These are phyloP conservation scores for Acanthamoeba culbertsoni DNA, from an alignment of 208 protist species.

Conservation along the genomic window DNA sequence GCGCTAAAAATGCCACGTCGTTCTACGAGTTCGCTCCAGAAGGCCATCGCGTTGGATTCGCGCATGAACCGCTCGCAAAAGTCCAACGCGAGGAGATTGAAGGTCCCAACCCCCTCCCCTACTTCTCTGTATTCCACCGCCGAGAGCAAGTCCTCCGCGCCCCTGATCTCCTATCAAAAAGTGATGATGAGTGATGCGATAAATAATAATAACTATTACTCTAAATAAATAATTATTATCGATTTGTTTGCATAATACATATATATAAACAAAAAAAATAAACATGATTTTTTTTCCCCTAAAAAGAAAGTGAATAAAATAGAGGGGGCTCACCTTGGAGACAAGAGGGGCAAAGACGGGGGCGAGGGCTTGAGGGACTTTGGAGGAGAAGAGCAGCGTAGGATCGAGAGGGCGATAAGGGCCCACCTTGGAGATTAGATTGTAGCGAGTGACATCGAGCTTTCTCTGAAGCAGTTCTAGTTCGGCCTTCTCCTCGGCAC, in stretches of 20 bases:
- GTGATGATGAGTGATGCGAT: neutral
- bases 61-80: constrained; percentile 12
- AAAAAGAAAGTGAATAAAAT: neutral
- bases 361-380: neutral
- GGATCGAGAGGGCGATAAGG: constrained; percentile 4
- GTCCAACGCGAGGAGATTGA: neutral
- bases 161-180: neutral
- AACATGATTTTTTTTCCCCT: neutral
- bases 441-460: neutral
- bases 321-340: neutral
- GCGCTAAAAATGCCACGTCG: neutral
- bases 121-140: neutral
- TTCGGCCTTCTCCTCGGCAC: neutral
- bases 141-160: neutral
- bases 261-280: neutral
- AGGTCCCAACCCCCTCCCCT: neutral
- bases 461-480: neutral
- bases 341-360: neutral
- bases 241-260: too few species aligned
- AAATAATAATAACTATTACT: neutral
- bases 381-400: neutral
- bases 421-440: constrained; percentile 3
- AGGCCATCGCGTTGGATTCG: constrained; percentile 30
- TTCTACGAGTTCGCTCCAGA: constrained; percentile 1
- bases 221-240: too few species aligned